phyloP scores from a whole-genome alignment of 306 rosid genomes.

The Cicer yamashitae region DNA sequence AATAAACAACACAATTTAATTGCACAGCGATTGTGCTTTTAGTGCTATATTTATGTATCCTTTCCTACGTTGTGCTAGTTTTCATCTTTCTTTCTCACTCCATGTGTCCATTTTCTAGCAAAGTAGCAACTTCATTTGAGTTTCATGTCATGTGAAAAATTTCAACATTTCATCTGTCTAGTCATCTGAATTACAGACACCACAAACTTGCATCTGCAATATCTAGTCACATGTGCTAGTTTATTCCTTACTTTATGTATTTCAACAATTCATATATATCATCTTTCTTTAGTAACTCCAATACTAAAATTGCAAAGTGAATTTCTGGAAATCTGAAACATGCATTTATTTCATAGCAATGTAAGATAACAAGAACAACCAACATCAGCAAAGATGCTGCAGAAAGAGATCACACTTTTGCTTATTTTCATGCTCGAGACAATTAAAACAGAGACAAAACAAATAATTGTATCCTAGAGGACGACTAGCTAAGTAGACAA shows the following conservation, averaged over 20 bases:
- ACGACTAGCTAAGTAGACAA: no score
- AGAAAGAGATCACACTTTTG: constrained; percentile 25
- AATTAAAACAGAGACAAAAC: background rate
- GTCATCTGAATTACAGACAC: background rate
- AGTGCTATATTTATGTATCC: constrained; percentile 4
- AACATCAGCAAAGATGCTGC: background rate
- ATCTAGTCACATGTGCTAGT: constrained; percentile 24
- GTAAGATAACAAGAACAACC: constrained; percentile 25
- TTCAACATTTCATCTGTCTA: background rate
- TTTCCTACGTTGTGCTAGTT: constrained; percentile 7
- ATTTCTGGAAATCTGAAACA: background rate
- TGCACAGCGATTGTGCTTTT: background rate
- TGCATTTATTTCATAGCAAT: background rate
- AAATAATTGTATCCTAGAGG: no score
- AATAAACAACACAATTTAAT: background rate
- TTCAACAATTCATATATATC: constrained; percentile 35
- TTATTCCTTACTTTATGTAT: background rate
- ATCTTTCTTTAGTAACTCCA: constrained; percentile 5
- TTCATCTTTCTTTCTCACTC: background rate
- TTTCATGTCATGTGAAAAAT: background rate
- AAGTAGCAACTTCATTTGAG: constrained; percentile 8
- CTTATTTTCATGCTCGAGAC: background rate
- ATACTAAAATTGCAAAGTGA: constrained; percentile 6
- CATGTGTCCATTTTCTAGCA: constrained; percentile 25
- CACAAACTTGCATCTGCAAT: background rate